These are phyloP conservation scores for Acacia crassicarpa DNA, from an alignment of 306 rosid genomes.

Conservation along the genomic window DNA sequence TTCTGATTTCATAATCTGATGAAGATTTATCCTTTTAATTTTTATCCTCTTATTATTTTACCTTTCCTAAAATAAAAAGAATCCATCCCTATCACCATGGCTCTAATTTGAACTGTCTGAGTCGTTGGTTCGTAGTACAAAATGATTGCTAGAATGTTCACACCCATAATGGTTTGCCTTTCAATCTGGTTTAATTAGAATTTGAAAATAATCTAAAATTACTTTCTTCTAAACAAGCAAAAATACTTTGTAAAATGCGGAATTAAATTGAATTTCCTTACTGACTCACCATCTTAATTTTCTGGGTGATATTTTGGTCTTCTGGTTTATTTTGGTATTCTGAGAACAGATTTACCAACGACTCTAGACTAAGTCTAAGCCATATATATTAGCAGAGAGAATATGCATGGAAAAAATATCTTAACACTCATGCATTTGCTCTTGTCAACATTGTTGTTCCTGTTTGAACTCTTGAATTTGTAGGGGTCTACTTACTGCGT, in stretches of 20 bases:
- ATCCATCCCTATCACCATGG: too few relatives aligned
- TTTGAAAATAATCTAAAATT: constrained; percentile 4
- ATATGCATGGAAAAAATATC: background rate
- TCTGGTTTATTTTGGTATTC: constrained; percentile 17
- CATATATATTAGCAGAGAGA: background rate
- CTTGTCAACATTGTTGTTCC: constrained; percentile 11
- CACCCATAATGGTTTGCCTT: background rate
- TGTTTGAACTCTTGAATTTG: constrained; percentile 26
- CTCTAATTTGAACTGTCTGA: background rate
- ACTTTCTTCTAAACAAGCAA: background rate
- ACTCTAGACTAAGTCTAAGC: background rate
- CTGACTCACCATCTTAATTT: constrained; percentile 5
- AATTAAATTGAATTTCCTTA: background rate
- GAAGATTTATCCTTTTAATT: too few relatives aligned
- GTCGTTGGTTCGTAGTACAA: background rate
- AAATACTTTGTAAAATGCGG: background rate
- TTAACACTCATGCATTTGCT: background rate
- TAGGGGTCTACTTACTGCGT: constrained; percentile 92
- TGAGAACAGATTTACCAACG: constrained; percentile 1
- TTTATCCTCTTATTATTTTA: too few relatives aligned
- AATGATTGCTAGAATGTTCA: constrained; percentile 21
- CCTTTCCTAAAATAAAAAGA: too few relatives aligned
- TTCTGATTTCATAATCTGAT: too few relatives aligned
- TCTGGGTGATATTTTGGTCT: constrained; percentile 10
- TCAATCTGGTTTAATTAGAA: background rate